Percentiles rank a stretch among this genome's conserved stretches.
Conservation (phyloP, 208 protist species). For the Acanthamoeba sp. region DNA sequence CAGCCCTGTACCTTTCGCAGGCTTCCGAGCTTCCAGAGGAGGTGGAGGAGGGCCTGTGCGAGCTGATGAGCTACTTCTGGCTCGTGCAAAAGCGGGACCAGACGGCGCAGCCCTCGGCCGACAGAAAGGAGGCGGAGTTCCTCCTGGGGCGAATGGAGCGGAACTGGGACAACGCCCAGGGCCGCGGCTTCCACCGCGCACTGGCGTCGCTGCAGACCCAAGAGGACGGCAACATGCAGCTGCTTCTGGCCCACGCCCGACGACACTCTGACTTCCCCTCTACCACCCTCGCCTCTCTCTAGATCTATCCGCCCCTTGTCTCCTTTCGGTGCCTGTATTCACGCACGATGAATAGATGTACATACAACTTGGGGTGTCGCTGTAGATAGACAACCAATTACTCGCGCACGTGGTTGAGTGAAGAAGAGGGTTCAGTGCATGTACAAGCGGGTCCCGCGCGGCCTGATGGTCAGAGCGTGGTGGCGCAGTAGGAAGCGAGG, state of each 20-base stretch:
- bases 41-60: slow-evolving; percentile 70
- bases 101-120: not conserved
- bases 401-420: too few species aligned
- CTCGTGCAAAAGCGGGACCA: not conserved
- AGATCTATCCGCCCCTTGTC: not conserved
- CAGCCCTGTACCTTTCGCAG: slow-evolving; percentile 24
- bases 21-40: slow-evolving; percentile 48
- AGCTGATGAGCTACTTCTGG: slow-evolving; percentile 68
- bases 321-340: not conserved
- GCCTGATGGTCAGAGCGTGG: not conserved
- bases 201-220: not conserved
- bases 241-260: slow-evolving; percentile 18
- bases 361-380: too few species aligned
- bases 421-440: not conserved
- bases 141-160: slow-evolving; percentile 58
- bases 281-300: not conserved
- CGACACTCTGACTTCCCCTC: not conserved
- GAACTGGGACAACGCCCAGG: slow-evolving; percentile 50
- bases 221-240: slow-evolving; percentile 14
- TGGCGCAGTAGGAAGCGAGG: slow-evolving; percentile 31
- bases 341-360: too few species aligned
- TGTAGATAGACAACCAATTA: too few species aligned
- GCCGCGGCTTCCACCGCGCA: slow-evolving; percentile 59
- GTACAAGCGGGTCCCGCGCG: too few species aligned
- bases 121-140: slow-evolving; percentile 23